Evolutionary conservation across 106 monocot genomes (phyloP).

Genomic region (Acorus gramineus): DNA sequence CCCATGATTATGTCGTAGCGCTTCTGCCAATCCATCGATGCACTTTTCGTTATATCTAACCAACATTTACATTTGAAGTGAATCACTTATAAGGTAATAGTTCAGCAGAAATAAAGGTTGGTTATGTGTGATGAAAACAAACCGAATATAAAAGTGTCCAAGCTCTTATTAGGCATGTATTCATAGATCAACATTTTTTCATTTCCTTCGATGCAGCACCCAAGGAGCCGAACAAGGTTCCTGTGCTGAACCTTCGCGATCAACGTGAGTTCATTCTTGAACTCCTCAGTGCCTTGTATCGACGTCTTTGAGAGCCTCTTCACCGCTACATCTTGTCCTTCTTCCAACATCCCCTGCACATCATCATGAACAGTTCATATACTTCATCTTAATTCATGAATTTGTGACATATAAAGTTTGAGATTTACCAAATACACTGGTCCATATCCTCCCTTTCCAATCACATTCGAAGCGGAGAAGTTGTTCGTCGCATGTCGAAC

Average conservation of each 20-base stretch:
- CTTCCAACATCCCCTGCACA: conserved; percentile 10
- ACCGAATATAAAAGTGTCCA: too few species aligned
- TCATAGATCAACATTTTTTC: conserved; percentile 9
- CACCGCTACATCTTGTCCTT: conserved; percentile 24
- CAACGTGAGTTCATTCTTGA: conserved; percentile 22
- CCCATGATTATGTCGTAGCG: conserved; percentile 27
- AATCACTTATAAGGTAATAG: too few species aligned
- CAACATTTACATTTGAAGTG: not conserved
- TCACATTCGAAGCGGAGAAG: too few species aligned
- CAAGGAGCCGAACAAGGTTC: conserved; percentile 20
- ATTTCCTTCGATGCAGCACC: conserved; percentile 19
- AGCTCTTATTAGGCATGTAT: too few species aligned
- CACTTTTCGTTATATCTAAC: conserved; percentile 12
- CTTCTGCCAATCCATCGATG: conserved; percentile 16
- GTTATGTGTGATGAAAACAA: too few species aligned
- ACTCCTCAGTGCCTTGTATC: conserved; percentile 14
- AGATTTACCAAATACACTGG: too few species aligned
- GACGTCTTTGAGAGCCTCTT: conserved; percentile 21
- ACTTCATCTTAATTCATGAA: too few species aligned
- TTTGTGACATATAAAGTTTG: too few species aligned
- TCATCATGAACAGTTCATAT: too few species aligned
- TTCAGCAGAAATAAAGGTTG: too few species aligned
- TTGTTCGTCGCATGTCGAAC: too few species aligned
- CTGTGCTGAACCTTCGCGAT: conserved; percentile 25
- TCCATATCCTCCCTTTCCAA: too few species aligned